Base-by-base conservation (phyloP, 2,329 filamentous ascomycete genomes). In the Apiospora phragmitis region DNA sequence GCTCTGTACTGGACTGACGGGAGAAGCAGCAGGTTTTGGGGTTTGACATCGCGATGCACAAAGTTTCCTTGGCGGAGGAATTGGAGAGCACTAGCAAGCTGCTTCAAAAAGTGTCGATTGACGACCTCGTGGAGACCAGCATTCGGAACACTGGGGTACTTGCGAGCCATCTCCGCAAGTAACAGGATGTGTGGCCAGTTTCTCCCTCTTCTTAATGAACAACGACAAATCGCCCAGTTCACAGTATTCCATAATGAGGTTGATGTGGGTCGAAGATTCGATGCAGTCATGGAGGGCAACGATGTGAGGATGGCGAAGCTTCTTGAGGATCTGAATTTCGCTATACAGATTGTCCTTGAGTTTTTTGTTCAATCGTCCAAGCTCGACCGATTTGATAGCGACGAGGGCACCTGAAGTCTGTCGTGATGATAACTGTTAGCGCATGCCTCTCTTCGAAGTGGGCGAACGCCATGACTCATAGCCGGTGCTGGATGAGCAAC, bases 211-310 rank as follows among this genome's bases (percentile, higher is more conserved):
- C 87, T 96, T 97, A 84, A 99, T 98, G 82, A 99, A 98, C 69
- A 95, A 87, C 14, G 96, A 97, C 71, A 99, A 84, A 79, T 99
- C 96, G 29, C 96, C 95, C 51, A 99, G 88, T 79, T 97, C 94
- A 83, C 96, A 98, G 83, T 97, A 98, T 84, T 99, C 96, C 95
- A 98, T 99, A 73, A 98, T 92, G 71, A 99, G 89, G 83, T 99
- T 96, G 83, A 98, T 98, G 79, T 97, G 93, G 29, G 92, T 91
- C 4, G 90, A 85, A 0, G 94, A 92, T 81, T 98, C 95, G 81
- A 95, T 89, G 84, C 95, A 98, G 83, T 97, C 94, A 85, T 98
- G 95, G 66, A 99, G 91, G 76, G 94, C 93, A 75, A 98, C 96
- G 76, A 99, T 98, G 80, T 99, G 96, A 38, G 96, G 96, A 82